These are phyloP conservation scores for Fusarium sp. DNA, from an alignment of 2,329 filamentous ascomycete genomes.

Conservation along the genomic window DNA sequence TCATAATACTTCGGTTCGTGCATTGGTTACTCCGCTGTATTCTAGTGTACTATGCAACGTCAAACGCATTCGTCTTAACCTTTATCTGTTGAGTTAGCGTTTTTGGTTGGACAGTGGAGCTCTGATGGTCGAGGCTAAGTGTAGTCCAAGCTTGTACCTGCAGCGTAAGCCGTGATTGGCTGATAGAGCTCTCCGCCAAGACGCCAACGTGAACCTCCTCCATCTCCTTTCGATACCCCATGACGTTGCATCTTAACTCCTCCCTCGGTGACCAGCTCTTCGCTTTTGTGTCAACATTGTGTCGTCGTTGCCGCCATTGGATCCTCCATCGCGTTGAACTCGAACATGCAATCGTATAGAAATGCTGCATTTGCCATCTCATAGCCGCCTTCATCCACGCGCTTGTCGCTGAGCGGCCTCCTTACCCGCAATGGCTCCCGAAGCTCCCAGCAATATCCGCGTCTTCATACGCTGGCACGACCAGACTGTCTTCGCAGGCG, in stretches of 20 bases:
- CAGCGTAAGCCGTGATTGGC: conserved; percentile 38
- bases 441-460: conserved; percentile 78
- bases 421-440: conserved; percentile 61
- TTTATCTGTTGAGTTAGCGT: not conserved
- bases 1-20: not conserved
- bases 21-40: not conserved
- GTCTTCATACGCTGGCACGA: conserved; percentile 97
- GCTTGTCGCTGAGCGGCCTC: conserved; percentile 49
- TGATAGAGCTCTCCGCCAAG: conserved; percentile 41
- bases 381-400: conserved; percentile 45
- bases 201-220: conserved; percentile 45
- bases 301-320: conserved; percentile 2
- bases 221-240: conserved; percentile 48
- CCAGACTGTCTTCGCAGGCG: conserved; percentile 94
- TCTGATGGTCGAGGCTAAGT: conserved; percentile 20
- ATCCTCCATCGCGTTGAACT: conserved; percentile 6
- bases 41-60: not conserved
- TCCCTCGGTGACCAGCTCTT: conserved; percentile 34
- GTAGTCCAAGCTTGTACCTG: conserved; percentile 37
- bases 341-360: conserved; percentile 43
- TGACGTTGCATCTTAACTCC: conserved; percentile 46
- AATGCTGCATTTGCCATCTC: conserved; percentile 49
- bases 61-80: conserved; percentile 8
- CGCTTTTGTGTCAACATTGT: conserved; percentile 28
- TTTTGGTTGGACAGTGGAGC: conserved; percentile 32